A percentile compares a stretch with the other conserved stretches of the same genome.
These are phyloP conservation scores for Eleusine indica DNA, from an alignment of 176 grass and related monocot species.

Conservation along the genomic window DNA sequence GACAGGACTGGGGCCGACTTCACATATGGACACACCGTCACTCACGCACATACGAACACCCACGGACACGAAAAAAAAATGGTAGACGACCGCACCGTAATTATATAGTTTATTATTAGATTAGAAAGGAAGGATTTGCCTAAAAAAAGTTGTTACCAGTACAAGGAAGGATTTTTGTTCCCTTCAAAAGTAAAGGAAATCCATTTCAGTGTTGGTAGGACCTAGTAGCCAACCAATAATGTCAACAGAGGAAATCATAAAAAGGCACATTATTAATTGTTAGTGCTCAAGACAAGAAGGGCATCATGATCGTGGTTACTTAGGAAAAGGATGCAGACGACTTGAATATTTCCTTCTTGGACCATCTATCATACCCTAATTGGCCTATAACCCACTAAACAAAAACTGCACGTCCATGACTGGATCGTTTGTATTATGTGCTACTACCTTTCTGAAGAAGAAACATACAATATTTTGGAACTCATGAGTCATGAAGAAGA, in stretches of 20 bases:
- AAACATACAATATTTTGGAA: background rate
- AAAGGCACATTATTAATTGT: background rate
- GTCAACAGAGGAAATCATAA: background rate
- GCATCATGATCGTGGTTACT: slow-evolving; percentile 9
- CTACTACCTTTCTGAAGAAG: background rate
- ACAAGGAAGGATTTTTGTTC: too few species aligned
- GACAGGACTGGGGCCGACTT: too few species aligned
- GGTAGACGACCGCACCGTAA: too few species aligned
- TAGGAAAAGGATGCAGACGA: slow-evolving; percentile 14
- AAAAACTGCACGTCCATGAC: background rate
- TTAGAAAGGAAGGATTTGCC: too few species aligned
- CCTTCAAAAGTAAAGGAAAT: too few species aligned
- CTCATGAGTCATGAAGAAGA: background rate
- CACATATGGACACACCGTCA: too few species aligned
- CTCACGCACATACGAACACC: too few species aligned
- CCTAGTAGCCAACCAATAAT: background rate
- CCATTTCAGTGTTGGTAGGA: background rate
- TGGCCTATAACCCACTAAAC: slow-evolving; percentile 2
- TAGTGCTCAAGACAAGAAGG: slow-evolving; percentile 2
- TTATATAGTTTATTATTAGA: too few species aligned
- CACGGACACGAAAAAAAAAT: too few species aligned
- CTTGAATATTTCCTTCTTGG: too few species aligned
- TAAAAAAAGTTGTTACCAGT: too few species aligned
- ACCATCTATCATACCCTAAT: slow-evolving; percentile 10
- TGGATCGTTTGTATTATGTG: background rate